Evolutionary conservation across 116 monocot species (phyloP).

Genomic region (Thalassia testudinum): DNA sequence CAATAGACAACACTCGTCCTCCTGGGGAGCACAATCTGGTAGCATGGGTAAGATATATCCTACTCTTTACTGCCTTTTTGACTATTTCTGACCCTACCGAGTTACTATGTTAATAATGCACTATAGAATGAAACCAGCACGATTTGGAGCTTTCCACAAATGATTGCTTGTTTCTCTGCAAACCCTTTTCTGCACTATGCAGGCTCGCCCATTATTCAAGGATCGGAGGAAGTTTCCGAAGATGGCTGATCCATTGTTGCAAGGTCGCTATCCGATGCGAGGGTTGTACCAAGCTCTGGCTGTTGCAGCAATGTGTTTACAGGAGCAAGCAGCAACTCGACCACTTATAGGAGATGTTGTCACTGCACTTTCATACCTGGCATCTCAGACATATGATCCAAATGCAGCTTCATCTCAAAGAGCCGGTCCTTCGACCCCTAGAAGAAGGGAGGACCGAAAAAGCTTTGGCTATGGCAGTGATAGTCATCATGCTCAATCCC

Average conservation of each 20-base stretch:
- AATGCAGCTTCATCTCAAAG: slow-evolving; percentile 25
- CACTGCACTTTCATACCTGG: slow-evolving; percentile 62
- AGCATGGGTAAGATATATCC: no score
- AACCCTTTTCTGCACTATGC: no score
- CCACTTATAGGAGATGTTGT: no score
- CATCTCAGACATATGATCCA: slow-evolving; percentile 55
- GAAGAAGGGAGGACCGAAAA: no score
- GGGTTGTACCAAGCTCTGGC: slow-evolving; percentile 77
- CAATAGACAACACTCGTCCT: no score
- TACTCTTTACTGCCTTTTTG: no score
- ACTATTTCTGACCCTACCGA: no score
- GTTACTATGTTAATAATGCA: no score
- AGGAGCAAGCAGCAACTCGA: slow-evolving; percentile 80
- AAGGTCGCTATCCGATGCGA: slow-evolving; percentile 59
- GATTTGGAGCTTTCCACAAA: no score
- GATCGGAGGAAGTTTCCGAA: slow-evolving; percentile 60
- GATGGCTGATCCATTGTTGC: no score
- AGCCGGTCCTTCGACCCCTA: slow-evolving; percentile 25
- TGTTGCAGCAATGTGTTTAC: slow-evolving; percentile 80
- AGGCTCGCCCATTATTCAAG: slow-evolving; percentile 78
- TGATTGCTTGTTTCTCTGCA: not conserved
- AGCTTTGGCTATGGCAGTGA: slow-evolving; percentile 8
- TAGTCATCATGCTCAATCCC: slow-evolving; percentile 18
- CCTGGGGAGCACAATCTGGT: no score
- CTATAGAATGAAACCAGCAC: no score